A percentile compares a stretch with the other conserved stretches of the same genome.
phyloP scores from a whole-genome alignment of 1,284 basidiomycete species.

The Garcileccinum viscosum region DNA sequence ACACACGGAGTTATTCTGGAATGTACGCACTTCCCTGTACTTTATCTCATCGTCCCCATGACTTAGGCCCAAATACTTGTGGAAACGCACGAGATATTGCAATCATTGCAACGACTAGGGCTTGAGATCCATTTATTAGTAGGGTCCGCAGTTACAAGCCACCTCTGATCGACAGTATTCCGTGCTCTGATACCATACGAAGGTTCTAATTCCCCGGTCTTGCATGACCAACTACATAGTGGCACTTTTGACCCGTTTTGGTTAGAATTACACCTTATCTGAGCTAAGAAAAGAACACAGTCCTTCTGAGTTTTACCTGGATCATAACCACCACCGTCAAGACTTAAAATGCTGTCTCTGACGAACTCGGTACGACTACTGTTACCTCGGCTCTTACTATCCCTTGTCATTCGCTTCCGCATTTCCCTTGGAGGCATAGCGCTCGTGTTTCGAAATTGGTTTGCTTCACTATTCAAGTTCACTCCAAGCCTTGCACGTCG shows the following conservation, averaged over 20 bases:
- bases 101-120: not conserved
- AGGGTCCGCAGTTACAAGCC: not conserved
- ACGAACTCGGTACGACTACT: not conserved
- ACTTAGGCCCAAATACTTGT: not conserved
- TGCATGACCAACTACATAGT: too few species aligned
- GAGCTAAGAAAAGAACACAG: not conserved
- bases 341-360: not conserved
- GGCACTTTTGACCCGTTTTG: too few species aligned
- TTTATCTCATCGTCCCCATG: not conserved
- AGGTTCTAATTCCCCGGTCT: not conserved
- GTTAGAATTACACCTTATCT: too few species aligned
- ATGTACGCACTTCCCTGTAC: not conserved
- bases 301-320: not conserved
- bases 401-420: not conserved
- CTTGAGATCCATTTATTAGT: not conserved
- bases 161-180: not conserved
- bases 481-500: not conserved
- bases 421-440: not conserved
- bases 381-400: not conserved
- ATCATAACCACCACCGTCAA: not conserved
- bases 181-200: not conserved
- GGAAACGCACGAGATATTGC: not conserved
- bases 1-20: not conserved
- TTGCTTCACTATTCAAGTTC: slow-evolving; percentile 13
- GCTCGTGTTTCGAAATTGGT: slow-evolving; percentile 3